Evolutionary conservation across 805 yeast species (phyloP), one percentile per base, ranked within the genome.

Genomic region (Sungouiozyma intestinalis): DNA sequence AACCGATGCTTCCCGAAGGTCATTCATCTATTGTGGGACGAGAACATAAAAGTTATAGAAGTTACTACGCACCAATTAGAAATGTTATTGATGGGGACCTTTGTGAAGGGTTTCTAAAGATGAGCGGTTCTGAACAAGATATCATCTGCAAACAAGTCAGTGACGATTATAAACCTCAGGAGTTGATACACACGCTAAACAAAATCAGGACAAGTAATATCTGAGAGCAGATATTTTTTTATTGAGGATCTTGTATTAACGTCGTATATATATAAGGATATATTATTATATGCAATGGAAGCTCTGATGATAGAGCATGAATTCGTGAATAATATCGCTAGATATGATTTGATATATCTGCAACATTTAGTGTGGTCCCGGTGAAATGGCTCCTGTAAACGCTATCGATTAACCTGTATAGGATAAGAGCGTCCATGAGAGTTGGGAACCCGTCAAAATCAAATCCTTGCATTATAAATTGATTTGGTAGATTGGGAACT

Each of bases 31-130:
- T 77, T n/a, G 67, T 79, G 2, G 90, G 81, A 0, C 69, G 92
- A 43, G 82, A 81, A 47, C 84, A 79, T 44, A 45, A 74, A 47
- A 73, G 72, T 43, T 88, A 71, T 57, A 65, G 97, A 42, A 72
- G 97, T 40, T 82, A 81, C 54, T 86, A 85, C 57, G 77, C 76
- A n/a, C 96, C 97, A 0, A 74, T 72, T 2, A 80, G 78, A 48
- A 72, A 76, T 39, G 78, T 83, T 2, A 71, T 92, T 34, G 97
- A 92, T 62, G 98, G 98, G 8, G 97, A 92, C 56, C 65, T 85
- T 14, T 67, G 90, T 38, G 96, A 86, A 52, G 57, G 62, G 35
- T 84, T 67, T 52, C 21, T 61, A 54, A 38, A 53, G 7, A 35
- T 56, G n/a, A 40, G 48, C 4, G 33, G 44, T 1, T 33, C 44